Base-by-base conservation (phyloP, 148 eudicot genomes). In the Heliamphora exappendiculata region DNA sequence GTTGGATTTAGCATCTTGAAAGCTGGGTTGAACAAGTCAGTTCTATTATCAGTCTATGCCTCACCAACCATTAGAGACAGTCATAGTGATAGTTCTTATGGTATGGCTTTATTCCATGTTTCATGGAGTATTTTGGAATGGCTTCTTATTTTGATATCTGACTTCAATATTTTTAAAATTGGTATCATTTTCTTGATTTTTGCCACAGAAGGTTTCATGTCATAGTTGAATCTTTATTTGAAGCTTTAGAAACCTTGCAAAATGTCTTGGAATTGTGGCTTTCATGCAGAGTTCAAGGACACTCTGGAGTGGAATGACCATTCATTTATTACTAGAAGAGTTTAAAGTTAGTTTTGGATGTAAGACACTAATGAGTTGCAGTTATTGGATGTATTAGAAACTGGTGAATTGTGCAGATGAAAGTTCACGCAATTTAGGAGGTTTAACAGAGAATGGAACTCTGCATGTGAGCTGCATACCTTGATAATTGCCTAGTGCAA, bases 11-110 rank as follows among this genome's bases (percentile, higher is more conserved):
- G 98, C 89, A 95, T 95, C 75, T 83, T 95, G 71, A 95, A 84
- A 86, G 98, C 99, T 85, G 99, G 99, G 71, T 75, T 95, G 76
- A 95, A 93, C 78, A 95, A 93, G 81, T 95, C 99, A 28, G 99
- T 95, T 85, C 82, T 95, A 53, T 74, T 95, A 86, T 91, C 99
- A 78, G 94, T 95, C 79, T 95, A 93, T 86, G 85, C 93, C 55
- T 81, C 96, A 70, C 78, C 93, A 75, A 75, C 86, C 74, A 78
- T 75, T 78, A 85, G 84, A 57, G 86, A 82, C 74, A 73, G 77
- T 82, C 79, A 74, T 53, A 83, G 76, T 59, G 88, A 84, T 76
- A 79, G 81, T 78, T 91, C 96, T 66, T 86, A 90, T 78, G 98
- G 99, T 95, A 87, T 67, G 76, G 20, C 73, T 26, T n/a, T 73